Evolutionary conservation across 352 stramenopile genomes (phyloP).

Genomic region (Phytopythium cucurbitacearum): DNA sequence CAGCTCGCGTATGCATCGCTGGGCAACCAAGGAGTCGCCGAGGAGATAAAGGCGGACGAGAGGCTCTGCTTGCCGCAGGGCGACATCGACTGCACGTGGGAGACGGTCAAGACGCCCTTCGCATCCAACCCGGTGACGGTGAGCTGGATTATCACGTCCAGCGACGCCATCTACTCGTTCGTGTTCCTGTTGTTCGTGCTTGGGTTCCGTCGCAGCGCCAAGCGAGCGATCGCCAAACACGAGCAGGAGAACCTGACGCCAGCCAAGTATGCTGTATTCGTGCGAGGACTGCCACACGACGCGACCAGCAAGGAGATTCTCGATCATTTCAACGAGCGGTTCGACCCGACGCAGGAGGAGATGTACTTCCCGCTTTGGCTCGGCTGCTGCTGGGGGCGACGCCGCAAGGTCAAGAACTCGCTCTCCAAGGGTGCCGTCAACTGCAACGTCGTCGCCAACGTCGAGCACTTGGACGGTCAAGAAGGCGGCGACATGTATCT

Average conservation of each 20-base stretch:
- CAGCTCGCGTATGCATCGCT: conserved; percentile 69
- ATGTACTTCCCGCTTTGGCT: conserved; percentile 57
- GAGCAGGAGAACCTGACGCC: conserved; percentile 77
- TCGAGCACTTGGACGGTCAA: conserved; percentile 53
- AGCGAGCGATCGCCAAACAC: conserved; percentile 52
- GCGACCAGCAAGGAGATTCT: conserved; percentile 62
- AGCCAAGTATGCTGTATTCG: conserved; percentile 77
- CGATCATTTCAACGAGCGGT: conserved; percentile 70
- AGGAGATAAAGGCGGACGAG: conserved; percentile 39
- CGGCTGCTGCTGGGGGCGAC: conserved; percentile 54
- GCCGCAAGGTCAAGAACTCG: conserved; percentile 40
- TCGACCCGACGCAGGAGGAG: conserved; percentile 71
- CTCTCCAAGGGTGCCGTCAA: conserved; percentile 38
- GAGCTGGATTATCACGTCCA: conserved; percentile 71
- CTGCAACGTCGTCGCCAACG: conserved; percentile 46
- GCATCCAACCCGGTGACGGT: conserved; percentile 46
- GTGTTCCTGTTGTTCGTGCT: conserved; percentile 67
- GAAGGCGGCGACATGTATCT: conserved; percentile 43
- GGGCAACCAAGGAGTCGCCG: conserved; percentile 75
- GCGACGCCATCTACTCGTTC: conserved; percentile 59
- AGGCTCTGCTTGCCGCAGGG: conserved; percentile 40
- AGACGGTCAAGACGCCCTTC: conserved; percentile 68
- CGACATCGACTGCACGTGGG: conserved; percentile 68
- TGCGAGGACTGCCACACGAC: conserved; percentile 61
- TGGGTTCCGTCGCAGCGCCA: conserved; percentile 35